Base-by-base conservation (phyloP, 2,329 filamentous ascomycete genomes). In the Neoarthrinium moseri region DNA sequence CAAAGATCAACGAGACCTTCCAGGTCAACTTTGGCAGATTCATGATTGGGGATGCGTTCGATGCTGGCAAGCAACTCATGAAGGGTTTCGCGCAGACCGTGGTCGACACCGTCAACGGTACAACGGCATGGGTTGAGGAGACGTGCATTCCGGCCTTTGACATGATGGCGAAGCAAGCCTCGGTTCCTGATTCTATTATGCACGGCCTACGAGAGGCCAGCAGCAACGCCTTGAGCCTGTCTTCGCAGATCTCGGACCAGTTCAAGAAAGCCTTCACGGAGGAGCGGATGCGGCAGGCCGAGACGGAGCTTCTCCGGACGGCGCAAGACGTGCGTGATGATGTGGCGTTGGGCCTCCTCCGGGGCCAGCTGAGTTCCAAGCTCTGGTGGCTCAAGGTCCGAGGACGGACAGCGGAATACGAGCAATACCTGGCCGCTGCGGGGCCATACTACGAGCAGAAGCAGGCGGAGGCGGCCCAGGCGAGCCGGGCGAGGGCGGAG, bases 1-100 rank as follows among this genome's bases (percentile, higher is more conserved):
- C 83, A 20, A 78, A 74, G 60, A 71, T 84, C 51, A 79, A 79
- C 55, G 80, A 84, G 64, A 77, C 75, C 0, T 80, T 84, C 59
- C 72, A 75, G 30, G 65, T 86, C 23, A 75, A 83, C 58, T 82
- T 86, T 60, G 78, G 80, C 37, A 74, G 66, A 57, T 66, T 71
- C 18, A 61, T 70, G 13, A 59, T 78, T 33, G 67, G 65, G 11
- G 69, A 72, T 30, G 70, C 68, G 12, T 51, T 75, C 5, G 73
- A 75, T 45, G 67, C 65, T 6, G 71, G 73, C 17, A 69, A 67
- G 47, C 58, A 68, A n/a, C 46, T 67, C 6, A 57, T 70, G 29
- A 61, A 61, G 30, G 63, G 51, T 12, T 62, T 77, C 4, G 66
- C 71, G 12, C 67, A 71, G 33, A 68, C 67, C 33, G 57, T 77